A percentile compares a stretch with the other conserved stretches of the same genome.
Conservation (phyloP, 1,284 basidiomycete genomes). For the Athelia sp. region DNA sequence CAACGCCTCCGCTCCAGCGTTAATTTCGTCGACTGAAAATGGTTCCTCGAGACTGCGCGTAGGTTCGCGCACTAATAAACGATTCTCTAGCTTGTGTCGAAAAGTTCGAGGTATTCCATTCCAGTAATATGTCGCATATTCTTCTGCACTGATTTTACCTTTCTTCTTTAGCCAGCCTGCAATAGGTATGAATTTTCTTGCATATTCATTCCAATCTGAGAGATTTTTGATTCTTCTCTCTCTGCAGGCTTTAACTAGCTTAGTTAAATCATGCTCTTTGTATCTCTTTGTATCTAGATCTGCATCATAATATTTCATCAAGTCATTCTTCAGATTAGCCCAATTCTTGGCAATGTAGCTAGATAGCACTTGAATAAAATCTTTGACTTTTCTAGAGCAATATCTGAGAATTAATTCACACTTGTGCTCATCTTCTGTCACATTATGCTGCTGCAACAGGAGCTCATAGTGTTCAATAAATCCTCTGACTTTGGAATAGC, state of each 20-base stretch:
- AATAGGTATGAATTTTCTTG: not conserved
- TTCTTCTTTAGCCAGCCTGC: not conserved
- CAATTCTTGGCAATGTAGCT: not conserved
- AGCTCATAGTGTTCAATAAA: not conserved
- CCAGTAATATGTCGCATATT: not conserved
- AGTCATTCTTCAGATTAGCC: not conserved
- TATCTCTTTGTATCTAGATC: not conserved
- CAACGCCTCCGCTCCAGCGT: not conserved
- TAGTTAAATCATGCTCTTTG: not conserved
- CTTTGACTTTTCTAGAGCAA: not conserved
- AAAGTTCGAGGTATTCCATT: not conserved
- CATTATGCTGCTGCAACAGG: not conserved
- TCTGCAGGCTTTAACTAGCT: not conserved
- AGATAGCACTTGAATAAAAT: not conserved
- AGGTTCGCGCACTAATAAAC: not conserved
- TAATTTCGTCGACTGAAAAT: not conserved
- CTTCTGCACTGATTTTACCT: not conserved
- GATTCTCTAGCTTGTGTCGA: not conserved
- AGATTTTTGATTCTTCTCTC: not conserved
- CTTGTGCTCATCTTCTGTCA: not conserved
- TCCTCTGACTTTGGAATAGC: not conserved
- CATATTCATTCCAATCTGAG: not conserved
- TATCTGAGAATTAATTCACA: not conserved
- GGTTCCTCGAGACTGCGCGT: not conserved
- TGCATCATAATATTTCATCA: not conserved